phyloP scores from a whole-genome alignment of 2,329 filamentous ascomycete species.

The Alternaria alternata region DNA sequence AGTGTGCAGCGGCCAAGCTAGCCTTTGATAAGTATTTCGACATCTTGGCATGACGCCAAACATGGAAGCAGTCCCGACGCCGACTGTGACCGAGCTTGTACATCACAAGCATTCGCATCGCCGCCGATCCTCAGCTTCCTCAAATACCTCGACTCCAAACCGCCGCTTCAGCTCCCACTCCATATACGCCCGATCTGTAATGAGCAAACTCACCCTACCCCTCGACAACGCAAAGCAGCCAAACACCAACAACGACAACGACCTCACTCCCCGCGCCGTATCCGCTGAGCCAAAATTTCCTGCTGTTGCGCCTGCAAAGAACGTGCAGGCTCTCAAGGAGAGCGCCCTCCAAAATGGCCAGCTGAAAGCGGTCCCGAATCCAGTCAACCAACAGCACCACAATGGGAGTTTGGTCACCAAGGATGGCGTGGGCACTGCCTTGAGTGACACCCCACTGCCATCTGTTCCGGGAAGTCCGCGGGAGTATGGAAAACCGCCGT shows the following conservation, averaged over 20 bases:
- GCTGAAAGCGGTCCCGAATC: conserved; percentile 35
- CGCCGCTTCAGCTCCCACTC: conserved; percentile 57
- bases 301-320: conserved; percentile 27
- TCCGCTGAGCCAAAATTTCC: conserved; percentile 16
- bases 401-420: conserved; percentile 30
- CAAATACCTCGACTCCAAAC: conserved; percentile 12
- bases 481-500: conserved; percentile 59
- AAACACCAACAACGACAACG: conserved; percentile 21
- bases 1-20: conserved; percentile 10
- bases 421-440: conserved; percentile 60
- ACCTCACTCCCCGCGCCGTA: conserved; percentile 29
- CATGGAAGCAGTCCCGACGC: conserved; percentile 26
- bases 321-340: conserved; percentile 36
- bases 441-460: conserved; percentile 70
- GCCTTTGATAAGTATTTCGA: conserved; percentile 8
- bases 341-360: conserved; percentile 36
- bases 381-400: conserved; percentile 22
- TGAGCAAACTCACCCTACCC: conserved; percentile 52
- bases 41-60: conserved; percentile 19
- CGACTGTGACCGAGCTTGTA: conserved; percentile 22
- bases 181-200: conserved; percentile 59
- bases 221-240: conserved; percentile 29
- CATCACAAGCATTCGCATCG: conserved; percentile 24
- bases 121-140: conserved; percentile 32
- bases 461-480: conserved; percentile 69